These are phyloP conservation scores for Aspergillus intermedius DNA, from an alignment of 2,329 filamentous ascomycete species.

Conservation along the genomic window DNA sequence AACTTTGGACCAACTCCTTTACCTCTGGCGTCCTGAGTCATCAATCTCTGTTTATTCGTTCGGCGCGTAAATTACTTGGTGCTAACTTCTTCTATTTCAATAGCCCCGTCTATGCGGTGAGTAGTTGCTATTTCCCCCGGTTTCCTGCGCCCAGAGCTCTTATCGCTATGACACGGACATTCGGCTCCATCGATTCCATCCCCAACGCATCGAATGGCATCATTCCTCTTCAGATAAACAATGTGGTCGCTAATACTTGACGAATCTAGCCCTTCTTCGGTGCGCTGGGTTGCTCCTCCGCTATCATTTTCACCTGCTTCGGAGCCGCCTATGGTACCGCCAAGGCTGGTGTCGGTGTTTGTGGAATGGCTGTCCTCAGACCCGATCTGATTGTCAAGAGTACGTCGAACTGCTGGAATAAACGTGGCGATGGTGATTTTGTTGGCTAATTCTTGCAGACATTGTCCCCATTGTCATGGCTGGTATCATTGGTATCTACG, in stretches of 20 bases:
- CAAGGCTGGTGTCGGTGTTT: constrained; percentile 98
- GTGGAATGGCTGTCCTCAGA: constrained; percentile 94
- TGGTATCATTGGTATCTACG: constrained; percentile 99
- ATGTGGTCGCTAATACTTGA: constrained; percentile 26
- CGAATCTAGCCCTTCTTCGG: constrained; percentile 74
- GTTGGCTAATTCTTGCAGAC: constrained; percentile 51
- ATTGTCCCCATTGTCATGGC: constrained; percentile 99
- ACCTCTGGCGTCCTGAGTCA: constrained; percentile 22
- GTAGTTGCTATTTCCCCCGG: constrained; percentile 41
- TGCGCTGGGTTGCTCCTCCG: constrained; percentile 91
- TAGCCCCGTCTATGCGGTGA: constrained; percentile 98
- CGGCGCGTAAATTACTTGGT: not conserved
- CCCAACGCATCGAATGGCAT: not conserved
- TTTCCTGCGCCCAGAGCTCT: not conserved
- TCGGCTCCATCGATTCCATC: not conserved
- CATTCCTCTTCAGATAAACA: not conserved
- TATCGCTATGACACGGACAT: constrained; percentile 2
- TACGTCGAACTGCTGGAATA: constrained; percentile 48
- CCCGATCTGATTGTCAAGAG: constrained; percentile 99
- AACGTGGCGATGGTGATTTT: constrained; percentile 1
- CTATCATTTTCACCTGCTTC: constrained; percentile 94
- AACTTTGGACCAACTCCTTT: constrained; percentile 30
- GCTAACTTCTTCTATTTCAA: constrained; percentile 22
- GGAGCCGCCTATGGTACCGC: constrained; percentile 97
- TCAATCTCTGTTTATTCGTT: constrained; percentile 15